A percentile compares a stretch with the other conserved stretches of the same genome.
phyloP scores from a whole-genome alignment of 2,329 filamentous ascomycete species.

The Stemphylium lycopersici region DNA sequence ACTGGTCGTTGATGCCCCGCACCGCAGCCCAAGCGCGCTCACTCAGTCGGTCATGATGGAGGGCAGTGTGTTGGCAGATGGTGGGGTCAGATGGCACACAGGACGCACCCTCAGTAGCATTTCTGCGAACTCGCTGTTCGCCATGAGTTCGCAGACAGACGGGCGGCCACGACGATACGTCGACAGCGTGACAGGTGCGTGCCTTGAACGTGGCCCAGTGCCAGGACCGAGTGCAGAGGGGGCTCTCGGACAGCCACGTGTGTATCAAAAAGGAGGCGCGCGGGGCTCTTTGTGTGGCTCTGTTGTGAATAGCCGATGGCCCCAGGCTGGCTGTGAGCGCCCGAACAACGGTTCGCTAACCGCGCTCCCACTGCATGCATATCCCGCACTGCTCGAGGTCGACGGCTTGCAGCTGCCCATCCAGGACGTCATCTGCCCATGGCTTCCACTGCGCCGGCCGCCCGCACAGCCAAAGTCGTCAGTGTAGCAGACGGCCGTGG shows the following conservation, averaged over 20 bases:
- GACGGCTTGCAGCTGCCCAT: conserved; percentile 17
- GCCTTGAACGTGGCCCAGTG: too few species aligned
- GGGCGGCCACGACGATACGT: conserved; percentile 9
- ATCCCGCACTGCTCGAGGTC: conserved; percentile 21
- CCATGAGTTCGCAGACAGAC: conserved; percentile 27
- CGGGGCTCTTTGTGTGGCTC: conserved; percentile 19
- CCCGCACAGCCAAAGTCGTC: neutral
- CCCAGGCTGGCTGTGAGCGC: conserved; percentile 8
- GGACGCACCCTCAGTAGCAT: conserved; percentile 33
- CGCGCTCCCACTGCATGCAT: conserved; percentile 21
- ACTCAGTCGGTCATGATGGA: conserved; percentile 5
- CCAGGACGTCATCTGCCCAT: conserved; percentile 28
- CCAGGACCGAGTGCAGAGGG: neutral
- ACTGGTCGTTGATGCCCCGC: conserved; percentile 18
- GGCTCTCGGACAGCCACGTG: conserved; percentile 28
- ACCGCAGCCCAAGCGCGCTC: conserved; percentile 10
- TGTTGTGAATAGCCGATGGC: conserved; percentile 14
- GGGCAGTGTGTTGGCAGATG: neutral
- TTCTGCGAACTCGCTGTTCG: conserved; percentile 22
- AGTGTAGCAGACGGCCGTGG: neutral
- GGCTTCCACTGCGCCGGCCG: conserved; percentile 13
- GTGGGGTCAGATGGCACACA: conserved; percentile 25
- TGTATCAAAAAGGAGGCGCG: conserved; percentile 7
- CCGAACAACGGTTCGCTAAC: conserved; percentile 22
- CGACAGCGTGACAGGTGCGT: neutral